phyloP scores from a whole-genome alignment of 441 rosid species.

The Mallotus japonicus region DNA sequence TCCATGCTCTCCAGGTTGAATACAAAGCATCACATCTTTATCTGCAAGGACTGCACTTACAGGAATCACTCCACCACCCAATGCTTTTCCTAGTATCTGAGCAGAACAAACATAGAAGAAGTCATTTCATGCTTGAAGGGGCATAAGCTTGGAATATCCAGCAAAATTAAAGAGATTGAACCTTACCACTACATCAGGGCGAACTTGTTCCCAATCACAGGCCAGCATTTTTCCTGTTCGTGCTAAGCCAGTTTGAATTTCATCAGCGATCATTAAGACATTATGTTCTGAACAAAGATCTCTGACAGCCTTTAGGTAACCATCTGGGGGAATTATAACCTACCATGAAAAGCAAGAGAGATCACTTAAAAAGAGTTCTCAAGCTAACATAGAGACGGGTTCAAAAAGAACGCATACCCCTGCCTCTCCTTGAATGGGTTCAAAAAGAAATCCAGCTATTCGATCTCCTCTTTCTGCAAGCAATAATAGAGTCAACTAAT shows the following conservation, averaged over 20 bases:
- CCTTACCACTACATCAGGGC: slow-evolving; percentile 84
- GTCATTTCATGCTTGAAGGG: slow-evolving; percentile 9
- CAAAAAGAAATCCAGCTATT: slow-evolving; percentile 92
- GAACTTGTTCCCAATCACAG: slow-evolving; percentile 91
- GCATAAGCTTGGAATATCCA: slow-evolving; percentile 4
- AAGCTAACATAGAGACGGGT: not conserved
- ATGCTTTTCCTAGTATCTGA: slow-evolving; percentile 89
- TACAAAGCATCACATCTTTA: slow-evolving; percentile 85
- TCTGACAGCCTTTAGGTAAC: slow-evolving; percentile 77
- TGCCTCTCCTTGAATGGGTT: slow-evolving; percentile 99
- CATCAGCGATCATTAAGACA: slow-evolving; percentile 91
- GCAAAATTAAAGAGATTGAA: slow-evolving; percentile 11
- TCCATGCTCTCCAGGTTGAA: slow-evolving; percentile 97
- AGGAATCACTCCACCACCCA: slow-evolving; percentile 98
- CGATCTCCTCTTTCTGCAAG: slow-evolving; percentile 66
- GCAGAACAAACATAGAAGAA: slow-evolving; percentile 9
- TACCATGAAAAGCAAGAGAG: slow-evolving; percentile 19
- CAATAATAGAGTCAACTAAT: slow-evolving; percentile 18
- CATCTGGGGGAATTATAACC: slow-evolving; percentile 88
- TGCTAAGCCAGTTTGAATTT: slow-evolving; percentile 92
- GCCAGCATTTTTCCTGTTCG: slow-evolving; percentile 89
- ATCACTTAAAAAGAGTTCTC: not conserved
- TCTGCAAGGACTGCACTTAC: slow-evolving; percentile 92
- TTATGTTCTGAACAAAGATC: slow-evolving; percentile 80
- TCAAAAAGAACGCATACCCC: slow-evolving; percentile 55